Conservation (phyloP, 2,329 filamentous ascomycete species). For the Ophiostoma sp. region DNA sequence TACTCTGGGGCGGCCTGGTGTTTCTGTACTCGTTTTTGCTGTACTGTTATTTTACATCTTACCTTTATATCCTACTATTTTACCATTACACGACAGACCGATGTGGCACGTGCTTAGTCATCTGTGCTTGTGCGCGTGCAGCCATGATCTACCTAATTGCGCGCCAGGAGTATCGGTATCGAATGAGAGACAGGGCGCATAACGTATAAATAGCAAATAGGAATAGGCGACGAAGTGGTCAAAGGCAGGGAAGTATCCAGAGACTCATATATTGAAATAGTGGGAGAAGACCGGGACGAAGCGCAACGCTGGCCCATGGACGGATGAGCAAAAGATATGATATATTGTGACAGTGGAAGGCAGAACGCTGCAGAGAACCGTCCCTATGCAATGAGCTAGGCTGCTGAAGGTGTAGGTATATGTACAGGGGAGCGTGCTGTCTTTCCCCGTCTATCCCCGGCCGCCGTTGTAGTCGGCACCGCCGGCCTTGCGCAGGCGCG, state of each 20-base stretch:
- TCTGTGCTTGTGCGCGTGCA: neutral
- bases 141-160: neutral
- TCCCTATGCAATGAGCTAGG: conserved; percentile 9
- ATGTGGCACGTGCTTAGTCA: neutral
- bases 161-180: neutral
- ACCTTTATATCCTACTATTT: neutral
- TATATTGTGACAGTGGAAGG: neutral
- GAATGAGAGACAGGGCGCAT: too few relatives aligned
- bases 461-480: conserved; percentile 68
- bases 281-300: neutral
- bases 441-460: conserved; percentile 39
- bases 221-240: neutral
- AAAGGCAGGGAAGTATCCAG: neutral
- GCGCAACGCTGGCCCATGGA: neutral
- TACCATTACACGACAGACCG: neutral
- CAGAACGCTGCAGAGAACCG: conserved; percentile 9
- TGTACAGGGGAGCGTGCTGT: neutral
- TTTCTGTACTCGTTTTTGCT: neutral
- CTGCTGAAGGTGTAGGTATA: neutral
- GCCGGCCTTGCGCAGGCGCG: conserved; percentile 57
- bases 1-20: too few relatives aligned
- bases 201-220: neutral
- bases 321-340: neutral
- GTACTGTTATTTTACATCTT: too few relatives aligned
- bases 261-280: conserved; percentile 4